These are phyloP conservation scores for Xylaria polymorpha DNA, from an alignment of 2,329 filamentous ascomycete genomes.

Conservation along the genomic window DNA sequence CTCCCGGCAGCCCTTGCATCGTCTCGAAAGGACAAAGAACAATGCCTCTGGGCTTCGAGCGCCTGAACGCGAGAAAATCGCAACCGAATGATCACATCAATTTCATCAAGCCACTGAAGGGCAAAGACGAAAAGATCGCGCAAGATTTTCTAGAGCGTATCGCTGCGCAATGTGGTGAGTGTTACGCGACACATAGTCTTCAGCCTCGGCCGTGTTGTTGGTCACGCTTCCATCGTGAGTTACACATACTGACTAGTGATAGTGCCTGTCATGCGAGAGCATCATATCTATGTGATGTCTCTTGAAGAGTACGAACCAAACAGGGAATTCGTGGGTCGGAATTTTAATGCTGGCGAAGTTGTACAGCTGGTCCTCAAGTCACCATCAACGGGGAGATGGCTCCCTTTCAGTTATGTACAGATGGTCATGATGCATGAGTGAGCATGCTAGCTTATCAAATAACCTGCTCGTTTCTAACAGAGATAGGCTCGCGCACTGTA, in stretches of 20 bases:
- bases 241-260: slow-evolving; percentile 12
- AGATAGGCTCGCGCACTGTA: slow-evolving; percentile 77
- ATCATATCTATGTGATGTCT: slow-evolving; percentile 73
- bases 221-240: neutral
- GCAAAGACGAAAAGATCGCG: slow-evolving; percentile 69
- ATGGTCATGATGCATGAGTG: slow-evolving; percentile 95
- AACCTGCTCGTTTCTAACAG: slow-evolving; percentile 2
- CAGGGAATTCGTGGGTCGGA: slow-evolving; percentile 84
- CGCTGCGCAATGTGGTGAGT: slow-evolving; percentile 79
- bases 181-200: neutral
- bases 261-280: slow-evolving; percentile 76
- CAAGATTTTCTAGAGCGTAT: slow-evolving; percentile 80
- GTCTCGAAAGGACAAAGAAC: slow-evolving; percentile 24
- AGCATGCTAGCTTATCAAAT: slow-evolving; percentile 29
- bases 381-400: slow-evolving; percentile 72
- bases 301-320: slow-evolving; percentile 88
- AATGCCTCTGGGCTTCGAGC: slow-evolving; percentile 83
- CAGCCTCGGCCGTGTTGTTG: neutral
- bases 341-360: slow-evolving; percentile 90
- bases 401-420: slow-evolving; percentile 85
- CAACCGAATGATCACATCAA: slow-evolving; percentile 82
- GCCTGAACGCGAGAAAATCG: slow-evolving; percentile 78
- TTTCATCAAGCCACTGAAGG: slow-evolving; percentile 84
- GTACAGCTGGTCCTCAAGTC: slow-evolving; percentile 85
- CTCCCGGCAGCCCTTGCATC: neutral